Evolutionary conservation across 306 rosid genomes (phyloP), one percentile per base, ranked within the genome.

Genomic region (Hippophae tibetana): DNA sequence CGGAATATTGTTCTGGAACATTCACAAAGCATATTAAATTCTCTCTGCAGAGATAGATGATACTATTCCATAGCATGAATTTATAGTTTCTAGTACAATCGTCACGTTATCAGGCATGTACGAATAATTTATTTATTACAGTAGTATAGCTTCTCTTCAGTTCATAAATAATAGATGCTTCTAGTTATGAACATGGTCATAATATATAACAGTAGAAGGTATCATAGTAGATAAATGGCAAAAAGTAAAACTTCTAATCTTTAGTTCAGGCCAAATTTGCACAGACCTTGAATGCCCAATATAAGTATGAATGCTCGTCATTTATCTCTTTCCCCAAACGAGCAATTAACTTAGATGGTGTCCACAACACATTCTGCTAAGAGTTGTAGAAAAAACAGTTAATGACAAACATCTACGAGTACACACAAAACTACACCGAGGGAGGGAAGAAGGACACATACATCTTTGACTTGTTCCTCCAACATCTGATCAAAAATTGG

Each of bases 321-420:
- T 84, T 77, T 67, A 92, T 88, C 68, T 92, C 96, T 76, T 83
- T 86, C 60, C 99, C 99, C 86, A 92, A 62, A 45, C 95, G 94
- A 67, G 84, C 81, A 41, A 78, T 85, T 71, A 92, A 54, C 76
- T 80, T 88, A 7, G 99, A 92, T 0, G 99, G 99, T 9, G 95
- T 80, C 96, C 99, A 92, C 58, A 41, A n/a, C 58, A 78, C 65
- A 56, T 83, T 82, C 99, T 85, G 83, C 51, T 31, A 42, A 54
- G 38, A 31, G 38, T 25, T 31, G 56, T 13, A 38, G n/a, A 43
- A 54, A 65, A 10, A 48, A 46, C 12, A 42, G 9, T 27, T 54
- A 25, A 54, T 5, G 10, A 52, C 13, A 60, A 9, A 31, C 18
- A 43, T 43, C n/a, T 45, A 47, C 14, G 11, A 43, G 55, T 7